Conservation (phyloP, 2,329 filamentous ascomycete genomes). For the Clarireedia homoeocarpa region DNA sequence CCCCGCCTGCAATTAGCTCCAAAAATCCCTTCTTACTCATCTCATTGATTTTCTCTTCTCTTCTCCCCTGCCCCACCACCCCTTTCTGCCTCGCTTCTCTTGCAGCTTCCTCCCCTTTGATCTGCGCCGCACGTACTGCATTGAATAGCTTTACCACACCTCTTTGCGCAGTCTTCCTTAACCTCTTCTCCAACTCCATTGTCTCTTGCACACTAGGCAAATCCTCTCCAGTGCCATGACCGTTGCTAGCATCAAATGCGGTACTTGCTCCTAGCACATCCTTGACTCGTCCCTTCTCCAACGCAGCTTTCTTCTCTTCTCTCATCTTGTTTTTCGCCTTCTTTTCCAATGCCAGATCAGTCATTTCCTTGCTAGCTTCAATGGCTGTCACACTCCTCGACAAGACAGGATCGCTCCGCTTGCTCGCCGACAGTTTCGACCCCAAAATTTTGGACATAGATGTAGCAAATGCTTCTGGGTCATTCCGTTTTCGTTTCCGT, state of each 20-base stretch:
- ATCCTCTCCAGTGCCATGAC: constrained; percentile 28
- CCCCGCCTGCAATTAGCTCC: constrained; percentile 70
- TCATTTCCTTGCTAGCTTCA: constrained; percentile 61
- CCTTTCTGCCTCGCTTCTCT: constrained; percentile 61
- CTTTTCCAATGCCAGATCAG: constrained; percentile 70
- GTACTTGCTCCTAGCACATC: constrained; percentile 63
- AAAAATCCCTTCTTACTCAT: constrained; percentile 97
- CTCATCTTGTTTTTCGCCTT: constrained; percentile 74
- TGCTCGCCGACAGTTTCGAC: constrained; percentile 76
- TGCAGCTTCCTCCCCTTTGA: constrained; percentile 74
- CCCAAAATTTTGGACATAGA: constrained; percentile 89
- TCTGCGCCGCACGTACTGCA: constrained; percentile 85
- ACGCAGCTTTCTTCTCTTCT: constrained; percentile 68
- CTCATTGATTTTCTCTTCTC: constrained; percentile 85
- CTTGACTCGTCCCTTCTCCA: constrained; percentile 81
- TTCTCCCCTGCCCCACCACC: constrained; percentile 68
- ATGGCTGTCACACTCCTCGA: constrained; percentile 71
- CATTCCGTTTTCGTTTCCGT: constrained; percentile 74
- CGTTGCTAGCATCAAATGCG: constrained; percentile 44
- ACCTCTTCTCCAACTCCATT: constrained; percentile 64
- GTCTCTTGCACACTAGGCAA: constrained; percentile 45
- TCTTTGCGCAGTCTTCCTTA: constrained; percentile 83
- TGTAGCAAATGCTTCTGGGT: constrained; percentile 83
- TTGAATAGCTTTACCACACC: constrained; percentile 97
- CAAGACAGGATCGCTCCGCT: constrained; percentile 84